Conservation (phyloP, 2,329 filamentous ascomycete species). For the Orbilia blumenaviensis region DNA sequence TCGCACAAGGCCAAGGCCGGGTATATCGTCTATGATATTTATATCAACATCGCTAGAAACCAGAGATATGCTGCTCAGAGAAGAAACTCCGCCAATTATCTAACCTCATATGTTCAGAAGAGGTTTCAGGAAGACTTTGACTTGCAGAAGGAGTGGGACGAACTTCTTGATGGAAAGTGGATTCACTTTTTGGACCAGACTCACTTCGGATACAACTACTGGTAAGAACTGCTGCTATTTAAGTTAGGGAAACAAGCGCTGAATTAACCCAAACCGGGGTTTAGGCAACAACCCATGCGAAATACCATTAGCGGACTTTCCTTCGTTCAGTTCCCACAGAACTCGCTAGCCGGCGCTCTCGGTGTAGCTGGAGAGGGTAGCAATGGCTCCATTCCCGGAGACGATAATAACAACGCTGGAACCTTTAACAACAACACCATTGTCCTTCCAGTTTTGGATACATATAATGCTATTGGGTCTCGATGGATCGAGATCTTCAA, state of each 20-base stretch:
- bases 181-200: conserved; percentile 58
- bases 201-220: conserved; percentile 65
- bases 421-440: conserved; percentile 67
- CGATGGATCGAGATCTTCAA: conserved; percentile 73
- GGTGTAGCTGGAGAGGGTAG: conserved; percentile 72
- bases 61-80: conserved; percentile 68
- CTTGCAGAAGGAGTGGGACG: conserved; percentile 69
- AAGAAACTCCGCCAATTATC: conserved; percentile 67
- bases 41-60: conserved; percentile 66
- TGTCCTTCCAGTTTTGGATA: conserved; percentile 68
- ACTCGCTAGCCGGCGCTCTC: conserved; percentile 70
- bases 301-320: conserved; percentile 71
- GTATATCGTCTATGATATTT: conserved; percentile 67
- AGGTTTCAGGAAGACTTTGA: conserved; percentile 69
- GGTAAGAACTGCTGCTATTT: too few species aligned
- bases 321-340: conserved; percentile 69
- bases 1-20: conserved; percentile 70
- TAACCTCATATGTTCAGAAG: conserved; percentile 66
- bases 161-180: conserved; percentile 68
- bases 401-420: conserved; percentile 69
- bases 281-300: conserved; percentile 77
- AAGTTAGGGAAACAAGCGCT: too few species aligned
- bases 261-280: conserved; percentile 64
- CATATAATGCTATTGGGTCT: conserved; percentile 66
- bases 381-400: conserved; percentile 74